phyloP scores from a whole-genome alignment of 2,329 filamentous ascomycete genomes.

The Sporothrix pallida region DNA sequence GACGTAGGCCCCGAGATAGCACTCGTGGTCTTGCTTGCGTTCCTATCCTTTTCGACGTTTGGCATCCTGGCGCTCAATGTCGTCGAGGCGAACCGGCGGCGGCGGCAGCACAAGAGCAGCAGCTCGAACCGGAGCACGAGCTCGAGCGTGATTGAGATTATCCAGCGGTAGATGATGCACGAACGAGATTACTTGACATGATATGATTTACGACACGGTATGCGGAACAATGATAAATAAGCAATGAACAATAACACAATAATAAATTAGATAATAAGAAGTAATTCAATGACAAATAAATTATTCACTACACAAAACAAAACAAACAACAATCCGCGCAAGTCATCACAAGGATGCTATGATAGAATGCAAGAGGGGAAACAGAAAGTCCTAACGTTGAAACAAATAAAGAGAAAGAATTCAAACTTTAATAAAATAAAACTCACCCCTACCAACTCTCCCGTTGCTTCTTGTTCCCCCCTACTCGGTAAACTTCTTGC shows the following conservation, averaged over 20 bases:
- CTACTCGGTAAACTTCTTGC: conserved; percentile 18
- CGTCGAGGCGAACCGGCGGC: conserved; percentile 21
- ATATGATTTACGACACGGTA: not conserved
- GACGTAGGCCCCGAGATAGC: conserved; percentile 34
- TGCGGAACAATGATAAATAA: not conserved
- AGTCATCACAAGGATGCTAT: too few relatives aligned
- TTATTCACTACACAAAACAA: not conserved
- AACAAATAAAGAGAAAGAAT: too few relatives aligned
- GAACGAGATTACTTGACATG: not conserved
- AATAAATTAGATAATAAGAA: too few relatives aligned
- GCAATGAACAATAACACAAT: not conserved
- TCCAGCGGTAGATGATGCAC: not conserved
- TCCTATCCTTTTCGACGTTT: conserved; percentile 33
- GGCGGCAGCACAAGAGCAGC: not conserved
- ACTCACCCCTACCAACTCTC: too few relatives aligned
- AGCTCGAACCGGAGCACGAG: conserved; percentile 11
- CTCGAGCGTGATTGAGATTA: conserved; percentile 38
- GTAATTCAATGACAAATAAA: not conserved
- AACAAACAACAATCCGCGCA: not conserved
- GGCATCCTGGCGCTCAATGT: conserved; percentile 26
- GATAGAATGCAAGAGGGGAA: too few relatives aligned
- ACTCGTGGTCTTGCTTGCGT: conserved; percentile 31
- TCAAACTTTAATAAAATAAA: too few relatives aligned
- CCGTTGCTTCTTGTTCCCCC: too few relatives aligned
- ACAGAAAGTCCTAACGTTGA: too few relatives aligned